Evolutionary conservation across 805 yeast species (phyloP), one percentile per base, ranked within the genome.

Genomic region (Isabelozyma heimii): DNA sequence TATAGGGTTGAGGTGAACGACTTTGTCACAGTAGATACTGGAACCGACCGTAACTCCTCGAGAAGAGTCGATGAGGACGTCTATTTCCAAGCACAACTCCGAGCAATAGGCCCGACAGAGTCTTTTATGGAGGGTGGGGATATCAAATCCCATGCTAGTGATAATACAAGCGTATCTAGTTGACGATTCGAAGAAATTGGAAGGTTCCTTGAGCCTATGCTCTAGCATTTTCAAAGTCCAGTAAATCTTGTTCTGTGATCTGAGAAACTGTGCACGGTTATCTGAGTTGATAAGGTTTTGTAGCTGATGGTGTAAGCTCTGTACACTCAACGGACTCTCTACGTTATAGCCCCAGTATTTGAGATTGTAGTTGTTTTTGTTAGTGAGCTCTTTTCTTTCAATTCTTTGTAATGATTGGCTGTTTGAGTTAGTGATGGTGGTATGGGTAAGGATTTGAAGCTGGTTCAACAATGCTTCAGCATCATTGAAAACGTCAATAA

Each of bases 1-100:
- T 1, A 67, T 50, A 2, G 77, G 66, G 52, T 80, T 74, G 15
- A 79, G 61, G 47, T 68, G 65, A 14, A 77, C 47, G 13, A 84
- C 67, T 45, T 71, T 66, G 15, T 79, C 69, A 47, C 84, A 77
- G 5, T 71, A 59, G 3, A 80, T 56, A 16, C 67, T 63, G 48
- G 77, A 78, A 3, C 87, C 87, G 15, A 72, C 59, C 13, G 60
- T 51, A 4, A 63, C 60, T 14, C 59, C 58, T 8, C 48, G 40
- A 12, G 53, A 50, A 9, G 42, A 14, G 53, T 61, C 40, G 54
- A 54, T 47, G 49, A 53, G 38, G 10, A 80, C 59, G n/a, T 77
- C 79, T 16, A 81, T 79, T 47, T 73, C 79, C 10, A 77, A 55
- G 17, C 72, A 77, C 30, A 77, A 59, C 28, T 80, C 81, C 45